Evolutionary conservation across 139 green algal species (phyloP).

Genomic region (Chlamydomonas incerta): DNA sequence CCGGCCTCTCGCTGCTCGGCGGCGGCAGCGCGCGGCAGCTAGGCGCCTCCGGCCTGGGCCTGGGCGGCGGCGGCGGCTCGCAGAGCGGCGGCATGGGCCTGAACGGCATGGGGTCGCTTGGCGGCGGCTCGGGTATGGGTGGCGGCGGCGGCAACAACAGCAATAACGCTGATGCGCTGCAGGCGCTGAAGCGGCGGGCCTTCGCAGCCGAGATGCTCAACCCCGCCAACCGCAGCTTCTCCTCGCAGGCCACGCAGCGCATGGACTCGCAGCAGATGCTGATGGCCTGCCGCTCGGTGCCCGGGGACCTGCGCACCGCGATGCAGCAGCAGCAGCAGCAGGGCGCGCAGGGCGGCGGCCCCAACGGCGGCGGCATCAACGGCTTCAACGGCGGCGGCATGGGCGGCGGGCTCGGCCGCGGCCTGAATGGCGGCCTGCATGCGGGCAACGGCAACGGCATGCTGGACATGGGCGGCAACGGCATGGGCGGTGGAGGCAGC

Average conservation of each 20-base stretch:
- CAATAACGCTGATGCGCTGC: not conserved
- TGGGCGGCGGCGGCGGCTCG: not conserved
- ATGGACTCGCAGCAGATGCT: not conserved
- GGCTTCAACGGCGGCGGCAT: too few relatives aligned
- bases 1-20: not conserved
- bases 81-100: not conserved
- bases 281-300: slow-evolving; percentile 1
- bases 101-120: not conserved
- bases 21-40: not conserved
- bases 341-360: too few relatives aligned
- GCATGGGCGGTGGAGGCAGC: too few relatives aligned
- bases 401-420: too few relatives aligned
- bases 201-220: not conserved
- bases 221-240: not conserved
- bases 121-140: too few relatives aligned
- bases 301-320: not conserved
- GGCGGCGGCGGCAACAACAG: too few relatives aligned
- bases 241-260: not conserved
- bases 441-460: too few relatives aligned
- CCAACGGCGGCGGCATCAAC: too few relatives aligned
- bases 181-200: slow-evolving; percentile 11
- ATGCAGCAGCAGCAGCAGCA: not conserved
- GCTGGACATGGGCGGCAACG: not conserved
- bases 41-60: not conserved
- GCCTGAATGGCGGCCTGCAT: too few relatives aligned